Evolutionary conservation across 1,284 basidiomycete species (phyloP).

Genomic region (Fomitopsis betulina): DNA sequence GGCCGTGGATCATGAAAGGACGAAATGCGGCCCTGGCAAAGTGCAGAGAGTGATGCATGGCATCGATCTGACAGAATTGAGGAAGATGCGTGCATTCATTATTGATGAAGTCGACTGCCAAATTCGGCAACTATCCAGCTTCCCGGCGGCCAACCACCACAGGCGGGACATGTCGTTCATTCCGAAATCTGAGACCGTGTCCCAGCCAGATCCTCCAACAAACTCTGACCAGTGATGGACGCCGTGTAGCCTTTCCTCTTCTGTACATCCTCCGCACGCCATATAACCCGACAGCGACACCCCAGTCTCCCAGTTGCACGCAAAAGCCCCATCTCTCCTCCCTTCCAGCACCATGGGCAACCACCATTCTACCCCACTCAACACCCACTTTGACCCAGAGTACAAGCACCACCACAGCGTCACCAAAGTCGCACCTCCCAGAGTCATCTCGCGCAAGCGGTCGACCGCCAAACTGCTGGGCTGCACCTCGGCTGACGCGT

Average conservation of each 20-base stretch:
- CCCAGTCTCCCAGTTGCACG: not conserved
- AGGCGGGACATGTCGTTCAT: not conserved
- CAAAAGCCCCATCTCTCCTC: constrained; percentile 1
- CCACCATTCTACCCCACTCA: constrained; percentile 23
- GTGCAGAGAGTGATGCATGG: not conserved
- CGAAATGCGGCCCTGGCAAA: not conserved
- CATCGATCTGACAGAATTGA: not conserved
- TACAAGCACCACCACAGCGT: constrained; percentile 5
- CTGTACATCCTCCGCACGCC: constrained; percentile 13
- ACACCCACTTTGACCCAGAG: constrained; percentile 2
- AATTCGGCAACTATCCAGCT: constrained; percentile 5
- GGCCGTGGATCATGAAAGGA: not conserved
- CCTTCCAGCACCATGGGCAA: constrained; percentile 25
- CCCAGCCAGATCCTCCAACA: constrained; percentile 14
- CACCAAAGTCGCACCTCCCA: constrained; percentile 4
- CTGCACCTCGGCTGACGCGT: constrained; percentile 20
- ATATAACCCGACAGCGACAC: constrained; percentile 15
- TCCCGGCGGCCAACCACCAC: constrained; percentile 8
- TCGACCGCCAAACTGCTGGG: constrained; percentile 24
- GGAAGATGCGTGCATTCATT: not conserved
- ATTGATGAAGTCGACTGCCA: not conserved
- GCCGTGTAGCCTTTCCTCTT: constrained; percentile 17
- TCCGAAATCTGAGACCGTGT: constrained; percentile 9
- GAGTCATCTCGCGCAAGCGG: constrained; percentile 21
- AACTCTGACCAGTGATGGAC: constrained; percentile 17